Evolutionary conservation across 1,284 basidiomycete genomes (phyloP), one percentile per base, ranked within the genome.

Genomic region (Pseudozyma sp.): DNA sequence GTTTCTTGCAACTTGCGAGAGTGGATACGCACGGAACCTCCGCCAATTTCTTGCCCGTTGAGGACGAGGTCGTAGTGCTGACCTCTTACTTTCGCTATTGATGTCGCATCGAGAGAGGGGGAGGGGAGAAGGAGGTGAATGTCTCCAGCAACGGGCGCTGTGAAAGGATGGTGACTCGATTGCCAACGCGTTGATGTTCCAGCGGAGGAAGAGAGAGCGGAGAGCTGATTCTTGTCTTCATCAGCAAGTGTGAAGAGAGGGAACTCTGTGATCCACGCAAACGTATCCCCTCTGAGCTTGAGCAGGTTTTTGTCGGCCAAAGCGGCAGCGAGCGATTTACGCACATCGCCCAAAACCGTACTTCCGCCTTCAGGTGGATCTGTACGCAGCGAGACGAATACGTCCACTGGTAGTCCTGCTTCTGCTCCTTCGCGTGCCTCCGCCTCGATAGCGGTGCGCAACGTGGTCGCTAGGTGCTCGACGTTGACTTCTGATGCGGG

Each of bases 1-100:
- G 90, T 88, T 70, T 93, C 91, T 83, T 98, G 95, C 89, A 97
- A 90, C 38, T 82, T 85, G 1, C 92, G 89, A 85, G 96, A 93
- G 84, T 98, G 95, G 43, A 98, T 90, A 77, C 95, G 90, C 62
- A 98, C 95, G 36, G 92, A 93, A 12, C 95, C 95, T 35, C 95
- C 95, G 31, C 94, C 95, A 72, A 98, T 92, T 87, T 98, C 95
- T 64, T 92, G 89, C 3, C 95, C 95, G 85, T 97, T 93, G 66
- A 97, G 86, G n/a, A 98, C 94, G 47, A 98, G 91, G 87, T 98
- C 95, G 83, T 97, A 98, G 86, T 97, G 95, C 85, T 98, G 95
- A 2, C 95, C 95, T 52, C 93, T 90, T 74, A 95, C 58, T 16
- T 57, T 21, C 0, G 72, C 68, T 11, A 83, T 49, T 0, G 35